These are phyloP conservation scores for Monilinia polystroma DNA, from an alignment of 2,329 filamentous ascomycete genomes.

Conservation along the genomic window DNA sequence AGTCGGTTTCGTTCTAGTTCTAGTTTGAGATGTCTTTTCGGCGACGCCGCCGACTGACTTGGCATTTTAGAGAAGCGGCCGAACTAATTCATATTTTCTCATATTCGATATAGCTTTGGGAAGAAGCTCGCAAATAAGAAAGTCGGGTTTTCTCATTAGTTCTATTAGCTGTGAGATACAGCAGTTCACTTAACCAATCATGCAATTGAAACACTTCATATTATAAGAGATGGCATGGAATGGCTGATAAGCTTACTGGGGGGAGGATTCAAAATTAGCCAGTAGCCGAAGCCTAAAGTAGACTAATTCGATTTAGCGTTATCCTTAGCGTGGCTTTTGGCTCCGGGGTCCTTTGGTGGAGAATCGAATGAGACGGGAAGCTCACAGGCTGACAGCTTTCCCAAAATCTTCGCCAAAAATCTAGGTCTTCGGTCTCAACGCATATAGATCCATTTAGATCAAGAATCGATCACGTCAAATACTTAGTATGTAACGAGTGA, in stretches of 20 bases:
- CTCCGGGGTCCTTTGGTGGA: background rate
- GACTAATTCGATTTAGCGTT: background rate
- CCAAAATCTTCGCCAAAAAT: constrained; percentile 1
- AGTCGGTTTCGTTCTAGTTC: background rate
- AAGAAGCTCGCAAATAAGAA: background rate
- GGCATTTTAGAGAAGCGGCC: too few relatives aligned
- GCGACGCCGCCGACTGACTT: constrained; percentile 4
- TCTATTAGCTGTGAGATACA: background rate
- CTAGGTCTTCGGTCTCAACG: background rate
- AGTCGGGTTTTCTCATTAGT: background rate
- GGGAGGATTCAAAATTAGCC: background rate
- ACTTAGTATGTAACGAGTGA: background rate
- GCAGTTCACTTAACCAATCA: constrained; percentile 1
- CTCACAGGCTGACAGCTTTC: background rate
- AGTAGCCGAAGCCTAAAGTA: background rate
- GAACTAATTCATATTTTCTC: background rate
- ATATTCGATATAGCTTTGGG: background rate
- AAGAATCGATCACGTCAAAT: constrained; percentile 10
- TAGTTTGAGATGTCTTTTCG: background rate
- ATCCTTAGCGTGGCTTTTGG: background rate
- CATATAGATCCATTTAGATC: background rate
- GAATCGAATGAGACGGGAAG: background rate
- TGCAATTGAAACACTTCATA: background rate
- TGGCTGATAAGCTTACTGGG: constrained; percentile 17
- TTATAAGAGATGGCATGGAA: background rate